These are phyloP conservation scores for Macrolepiota albuminosa DNA, from an alignment of 768 basidiomycete genomes.

Conservation along the genomic window DNA sequence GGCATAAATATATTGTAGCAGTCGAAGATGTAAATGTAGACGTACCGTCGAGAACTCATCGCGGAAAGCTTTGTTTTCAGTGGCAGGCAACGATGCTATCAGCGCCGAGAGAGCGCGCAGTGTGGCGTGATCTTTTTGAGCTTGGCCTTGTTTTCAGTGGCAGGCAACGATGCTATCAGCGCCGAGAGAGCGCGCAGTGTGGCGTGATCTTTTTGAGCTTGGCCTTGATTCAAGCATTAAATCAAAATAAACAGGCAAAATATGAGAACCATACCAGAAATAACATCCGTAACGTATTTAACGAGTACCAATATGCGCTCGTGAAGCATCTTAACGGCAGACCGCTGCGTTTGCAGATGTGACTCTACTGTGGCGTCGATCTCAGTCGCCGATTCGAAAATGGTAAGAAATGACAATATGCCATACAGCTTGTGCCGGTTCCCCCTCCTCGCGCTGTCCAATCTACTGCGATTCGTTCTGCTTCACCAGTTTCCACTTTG, in stretches of 20 bases:
- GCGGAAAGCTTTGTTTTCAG: conserved; percentile 76
- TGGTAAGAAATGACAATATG: background rate
- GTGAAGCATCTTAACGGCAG: conserved; percentile 95
- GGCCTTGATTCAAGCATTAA: conserved; percentile 38
- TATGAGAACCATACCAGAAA: conserved; percentile 47
- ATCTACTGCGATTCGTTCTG: conserved; percentile 97
- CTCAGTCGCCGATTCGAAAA: conserved; percentile 3
- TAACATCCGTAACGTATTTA: conserved; percentile 77
- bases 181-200: conserved; percentile 83
- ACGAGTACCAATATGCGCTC: conserved; percentile 84
- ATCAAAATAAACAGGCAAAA: conserved; percentile 8
- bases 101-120: conserved; percentile 84
- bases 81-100: conserved; percentile 83
- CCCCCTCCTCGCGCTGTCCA: conserved; percentile 87
- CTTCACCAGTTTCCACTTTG: conserved; percentile 95
- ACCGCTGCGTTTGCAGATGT: conserved; percentile 85
- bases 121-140: conserved; percentile 72
- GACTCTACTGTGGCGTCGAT: conserved; percentile 64
- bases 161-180: conserved; percentile 82
- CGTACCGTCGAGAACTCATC: conserved; percentile 84
- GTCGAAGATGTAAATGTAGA: background rate
- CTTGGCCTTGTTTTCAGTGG: conserved; percentile 77
- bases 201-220: conserved; percentile 71
- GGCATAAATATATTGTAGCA: background rate
- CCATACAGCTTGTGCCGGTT: conserved; percentile 69